Evolutionary conservation across 305 asterid species (phyloP).

Genomic region (Solanum hybrid): DNA sequence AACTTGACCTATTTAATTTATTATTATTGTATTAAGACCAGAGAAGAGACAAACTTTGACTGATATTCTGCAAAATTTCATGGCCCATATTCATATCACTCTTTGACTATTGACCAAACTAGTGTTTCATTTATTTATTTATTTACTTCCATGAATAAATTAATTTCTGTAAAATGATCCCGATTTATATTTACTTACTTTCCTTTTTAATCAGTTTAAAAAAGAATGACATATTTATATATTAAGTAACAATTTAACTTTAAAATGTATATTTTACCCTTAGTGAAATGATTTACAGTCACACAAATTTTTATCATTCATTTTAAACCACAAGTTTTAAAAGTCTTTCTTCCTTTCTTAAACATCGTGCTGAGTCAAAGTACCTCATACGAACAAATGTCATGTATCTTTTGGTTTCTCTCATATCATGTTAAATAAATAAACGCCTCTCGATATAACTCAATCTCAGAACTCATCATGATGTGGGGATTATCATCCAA

Average conservation of each 20-base stretch:
- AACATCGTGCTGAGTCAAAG: no score
- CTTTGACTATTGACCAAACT: background rate
- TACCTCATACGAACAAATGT: background rate
- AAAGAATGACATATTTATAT: no score
- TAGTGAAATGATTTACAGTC: no score
- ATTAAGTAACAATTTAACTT: no score
- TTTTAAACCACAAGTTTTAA: no score
- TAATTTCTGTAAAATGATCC: background rate
- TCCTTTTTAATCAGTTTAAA: no score
- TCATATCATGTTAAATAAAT: background rate
- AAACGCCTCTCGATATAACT: background rate
- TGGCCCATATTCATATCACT: background rate
- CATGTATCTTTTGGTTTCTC: background rate
- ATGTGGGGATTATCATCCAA: background rate
- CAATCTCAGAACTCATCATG: background rate
- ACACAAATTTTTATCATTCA: no score
- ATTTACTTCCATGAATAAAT: background rate
- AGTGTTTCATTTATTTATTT: background rate
- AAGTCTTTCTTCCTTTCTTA: no score
- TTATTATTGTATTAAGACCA: background rate
- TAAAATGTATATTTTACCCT: no score
- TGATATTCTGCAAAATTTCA: background rate
- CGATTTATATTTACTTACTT: no score
- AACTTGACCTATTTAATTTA: background rate
- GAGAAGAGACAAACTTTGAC: background rate